These are phyloP conservation scores for Hypoxylon sp. DNA, from an alignment of 2,329 filamentous ascomycete species.

Conservation along the genomic window DNA sequence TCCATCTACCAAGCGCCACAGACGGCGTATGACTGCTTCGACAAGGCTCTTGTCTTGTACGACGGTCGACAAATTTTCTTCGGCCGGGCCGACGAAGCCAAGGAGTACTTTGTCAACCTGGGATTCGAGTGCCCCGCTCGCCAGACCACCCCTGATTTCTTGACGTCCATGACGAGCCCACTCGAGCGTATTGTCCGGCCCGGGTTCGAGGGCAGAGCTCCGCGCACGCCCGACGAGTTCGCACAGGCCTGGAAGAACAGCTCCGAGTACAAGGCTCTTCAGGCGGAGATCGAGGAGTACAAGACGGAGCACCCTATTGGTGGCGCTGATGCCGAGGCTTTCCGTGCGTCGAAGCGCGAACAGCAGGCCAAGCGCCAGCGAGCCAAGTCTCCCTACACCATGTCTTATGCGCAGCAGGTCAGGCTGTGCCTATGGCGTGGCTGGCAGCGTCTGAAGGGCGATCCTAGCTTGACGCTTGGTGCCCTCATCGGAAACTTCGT, in stretches of 20 bases:
- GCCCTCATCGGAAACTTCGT: slow-evolving; percentile 75
- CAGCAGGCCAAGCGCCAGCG: slow-evolving; percentile 68
- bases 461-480: slow-evolving; percentile 76
- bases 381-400: slow-evolving; percentile 78
- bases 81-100: slow-evolving; percentile 66
- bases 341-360: slow-evolving; percentile 61
- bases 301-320: slow-evolving; percentile 61
- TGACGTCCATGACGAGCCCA: slow-evolving; percentile 73
- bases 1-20: slow-evolving; percentile 78
- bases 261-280: slow-evolving; percentile 57
- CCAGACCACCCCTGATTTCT: slow-evolving; percentile 74
- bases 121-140: slow-evolving; percentile 73
- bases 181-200: slow-evolving; percentile 62
- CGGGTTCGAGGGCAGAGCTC: slow-evolving; percentile 64
- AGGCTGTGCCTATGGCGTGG: slow-evolving; percentile 82
- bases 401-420: slow-evolving; percentile 80
- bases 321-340: slow-evolving; percentile 63
- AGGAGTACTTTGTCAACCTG: slow-evolving; percentile 70
- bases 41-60: slow-evolving; percentile 66
- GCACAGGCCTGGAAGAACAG: slow-evolving; percentile 66
- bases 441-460: slow-evolving; percentile 77
- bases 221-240: slow-evolving; percentile 69
- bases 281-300: slow-evolving; percentile 63
- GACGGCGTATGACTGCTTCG: slow-evolving; percentile 69
- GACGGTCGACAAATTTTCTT: slow-evolving; percentile 70